These are phyloP conservation scores for Arthroderma sp. DNA, from an alignment of 2,329 filamentous ascomycete species.

Conservation along the genomic window DNA sequence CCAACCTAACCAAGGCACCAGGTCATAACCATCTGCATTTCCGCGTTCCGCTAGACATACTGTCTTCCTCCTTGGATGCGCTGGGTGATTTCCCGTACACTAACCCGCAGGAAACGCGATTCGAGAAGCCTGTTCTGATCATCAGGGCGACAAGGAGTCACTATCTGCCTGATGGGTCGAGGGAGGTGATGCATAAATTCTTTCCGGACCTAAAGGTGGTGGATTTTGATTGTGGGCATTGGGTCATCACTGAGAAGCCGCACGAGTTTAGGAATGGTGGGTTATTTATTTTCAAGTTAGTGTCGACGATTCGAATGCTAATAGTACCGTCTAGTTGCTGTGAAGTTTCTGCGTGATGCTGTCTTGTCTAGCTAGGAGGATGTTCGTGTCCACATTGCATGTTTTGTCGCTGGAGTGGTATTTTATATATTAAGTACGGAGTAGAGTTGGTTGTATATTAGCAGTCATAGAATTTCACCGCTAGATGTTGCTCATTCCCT, in stretches of 20 bases:
- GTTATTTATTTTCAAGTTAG: neutral
- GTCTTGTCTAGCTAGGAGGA: neutral
- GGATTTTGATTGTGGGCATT: conserved; percentile 25
- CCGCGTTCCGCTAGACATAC: conserved; percentile 57
- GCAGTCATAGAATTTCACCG: neutral
- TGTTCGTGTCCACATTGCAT: neutral
- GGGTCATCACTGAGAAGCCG: conserved; percentile 26
- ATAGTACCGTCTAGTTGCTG: neutral
- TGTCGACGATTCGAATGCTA: neutral
- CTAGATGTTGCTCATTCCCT: neutral
- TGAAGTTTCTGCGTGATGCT: neutral
- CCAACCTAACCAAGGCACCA: conserved; percentile 46
- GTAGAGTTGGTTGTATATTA: neutral
- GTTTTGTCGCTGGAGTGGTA: no score
- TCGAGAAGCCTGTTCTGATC: conserved; percentile 14
- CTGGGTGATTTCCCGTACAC: conserved; percentile 71
- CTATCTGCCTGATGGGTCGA: conserved; percentile 38
- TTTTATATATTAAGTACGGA: no score
- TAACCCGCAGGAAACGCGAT: conserved; percentile 27
- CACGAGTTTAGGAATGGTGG: conserved; percentile 19
- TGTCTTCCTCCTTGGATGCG: conserved; percentile 53
- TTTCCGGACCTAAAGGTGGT: conserved; percentile 22
- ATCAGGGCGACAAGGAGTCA: conserved; percentile 16
- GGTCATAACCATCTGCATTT: conserved; percentile 43
- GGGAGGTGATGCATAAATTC: conserved; percentile 28